Evolutionary conservation across 768 basidiomycete genomes (phyloP).

Genomic region (Kwoniella dejecticola): DNA sequence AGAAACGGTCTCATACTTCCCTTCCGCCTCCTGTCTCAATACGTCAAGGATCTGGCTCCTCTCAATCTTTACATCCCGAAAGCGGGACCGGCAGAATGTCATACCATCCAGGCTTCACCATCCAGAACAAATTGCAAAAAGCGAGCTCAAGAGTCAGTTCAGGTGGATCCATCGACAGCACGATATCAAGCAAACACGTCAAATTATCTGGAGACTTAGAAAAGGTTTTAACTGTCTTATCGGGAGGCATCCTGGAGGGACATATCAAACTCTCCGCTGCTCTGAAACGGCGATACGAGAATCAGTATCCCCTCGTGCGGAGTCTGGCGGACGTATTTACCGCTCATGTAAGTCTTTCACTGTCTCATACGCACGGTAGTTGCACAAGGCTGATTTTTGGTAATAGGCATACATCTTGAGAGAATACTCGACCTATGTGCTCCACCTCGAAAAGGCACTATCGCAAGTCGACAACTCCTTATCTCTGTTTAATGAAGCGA

Average conservation of each 20-base stretch:
- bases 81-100: slow-evolving; percentile 13
- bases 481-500: slow-evolving; percentile 53
- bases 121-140: slow-evolving; percentile 17
- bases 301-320: slow-evolving; percentile 91
- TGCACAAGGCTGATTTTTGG: background rate
- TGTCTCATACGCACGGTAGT: background rate
- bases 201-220: slow-evolving; percentile 80
- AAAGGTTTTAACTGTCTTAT: slow-evolving; percentile 80
- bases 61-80: slow-evolving; percentile 6
- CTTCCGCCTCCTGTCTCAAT: slow-evolving; percentile 48
- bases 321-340: slow-evolving; percentile 96
- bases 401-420: slow-evolving; percentile 84
- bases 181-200: background rate
- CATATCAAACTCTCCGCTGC: slow-evolving; percentile 83
- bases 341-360: slow-evolving; percentile 68
- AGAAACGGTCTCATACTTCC: slow-evolving; percentile 43
- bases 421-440: slow-evolving; percentile 89
- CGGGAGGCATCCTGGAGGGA: slow-evolving; percentile 82
- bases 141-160: slow-evolving; percentile 16
- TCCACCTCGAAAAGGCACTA: slow-evolving; percentile 89
- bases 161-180: background rate
- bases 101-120: slow-evolving; percentile 16
- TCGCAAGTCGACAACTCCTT: slow-evolving; percentile 82
- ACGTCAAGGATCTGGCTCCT: slow-evolving; percentile 5
- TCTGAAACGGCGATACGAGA: slow-evolving; percentile 85